Percentiles rank a stretch among this genome's conserved stretches.
These are phyloP conservation scores for Austroboletus eburneus DNA, from an alignment of 768 basidiomycete genomes.

Conservation along the genomic window DNA sequence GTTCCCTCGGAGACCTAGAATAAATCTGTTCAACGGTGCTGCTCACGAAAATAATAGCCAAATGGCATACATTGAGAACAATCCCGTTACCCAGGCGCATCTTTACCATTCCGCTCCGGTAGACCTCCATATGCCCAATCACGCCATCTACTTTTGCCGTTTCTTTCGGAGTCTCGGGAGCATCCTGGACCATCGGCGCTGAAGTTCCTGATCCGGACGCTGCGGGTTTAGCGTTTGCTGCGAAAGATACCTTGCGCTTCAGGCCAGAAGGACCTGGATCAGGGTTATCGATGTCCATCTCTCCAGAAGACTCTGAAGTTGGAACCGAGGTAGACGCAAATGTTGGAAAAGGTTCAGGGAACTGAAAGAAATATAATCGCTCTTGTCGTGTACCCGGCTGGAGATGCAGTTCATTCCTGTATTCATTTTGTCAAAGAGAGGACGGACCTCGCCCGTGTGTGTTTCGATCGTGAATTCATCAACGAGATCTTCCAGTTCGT, in stretches of 20 bases:
- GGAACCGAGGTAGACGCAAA: slow-evolving; percentile 45
- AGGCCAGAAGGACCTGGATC: slow-evolving; percentile 23
- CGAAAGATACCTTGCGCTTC: slow-evolving; percentile 57
- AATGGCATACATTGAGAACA: slow-evolving; percentile 64
- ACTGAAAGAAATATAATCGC: slow-evolving; percentile 84
- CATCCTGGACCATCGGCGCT: slow-evolving; percentile 15
- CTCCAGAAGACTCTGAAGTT: slow-evolving; percentile 24
- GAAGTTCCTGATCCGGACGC: slow-evolving; percentile 26
- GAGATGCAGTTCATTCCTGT: neutral
- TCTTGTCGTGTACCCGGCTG: slow-evolving; percentile 57
- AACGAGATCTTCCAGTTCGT: slow-evolving; percentile 73
- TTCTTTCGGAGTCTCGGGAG: slow-evolving; percentile 26
- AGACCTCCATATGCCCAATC: slow-evolving; percentile 82
- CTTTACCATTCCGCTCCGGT: slow-evolving; percentile 81
- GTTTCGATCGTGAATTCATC: slow-evolving; percentile 57
- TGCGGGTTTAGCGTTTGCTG: slow-evolving; percentile 53
- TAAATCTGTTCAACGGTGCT: neutral
- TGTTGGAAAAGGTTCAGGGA: slow-evolving; percentile 78
- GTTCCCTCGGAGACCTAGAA: slow-evolving; percentile 75
- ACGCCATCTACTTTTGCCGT: slow-evolving; percentile 58
- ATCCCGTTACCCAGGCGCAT: slow-evolving; percentile 81
- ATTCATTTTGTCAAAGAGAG: neutral
- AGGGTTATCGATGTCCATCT: slow-evolving; percentile 33
- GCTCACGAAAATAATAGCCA: neutral
- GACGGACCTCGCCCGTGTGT: slow-evolving; percentile 37